phyloP scores from a whole-genome alignment of 495 filamentous ascomycete species.

The Platismatia glauca region DNA sequence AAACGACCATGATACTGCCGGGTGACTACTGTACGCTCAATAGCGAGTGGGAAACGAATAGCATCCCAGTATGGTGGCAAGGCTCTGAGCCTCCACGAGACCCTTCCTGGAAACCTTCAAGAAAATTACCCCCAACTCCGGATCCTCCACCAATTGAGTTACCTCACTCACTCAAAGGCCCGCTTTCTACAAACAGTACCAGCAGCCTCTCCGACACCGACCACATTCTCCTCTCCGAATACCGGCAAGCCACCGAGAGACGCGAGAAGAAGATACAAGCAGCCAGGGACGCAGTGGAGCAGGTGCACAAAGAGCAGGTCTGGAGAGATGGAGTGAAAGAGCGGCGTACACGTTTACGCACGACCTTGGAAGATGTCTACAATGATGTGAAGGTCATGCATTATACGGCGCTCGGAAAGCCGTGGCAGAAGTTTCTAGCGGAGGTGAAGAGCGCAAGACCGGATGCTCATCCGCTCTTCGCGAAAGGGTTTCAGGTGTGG shows the following conservation, averaged over 20 bases:
- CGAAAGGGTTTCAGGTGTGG: constrained; percentile 15
- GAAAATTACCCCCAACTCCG: not conserved
- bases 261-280: not conserved
- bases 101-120: not conserved
- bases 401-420: constrained; percentile 26
- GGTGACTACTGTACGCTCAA: constrained; percentile 34
- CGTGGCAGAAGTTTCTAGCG: constrained; percentile 17
- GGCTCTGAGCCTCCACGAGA: not conserved
- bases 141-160: not conserved
- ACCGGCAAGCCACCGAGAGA: not conserved
- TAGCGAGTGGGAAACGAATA: constrained; percentile 32
- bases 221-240: not conserved
- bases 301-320: not conserved
- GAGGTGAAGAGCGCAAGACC: constrained; percentile 8
- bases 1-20: constrained; percentile 30
- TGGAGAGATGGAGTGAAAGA: not conserved
- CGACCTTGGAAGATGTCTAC: constrained; percentile 18
- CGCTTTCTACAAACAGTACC: not conserved
- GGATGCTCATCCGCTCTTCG: constrained; percentile 21
- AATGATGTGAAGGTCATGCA: constrained; percentile 24
- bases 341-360: not conserved
- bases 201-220: not conserved
- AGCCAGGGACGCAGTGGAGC: not conserved
- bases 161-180: not conserved
- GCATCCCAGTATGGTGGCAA: constrained; percentile 29